Evolutionary conservation across 108 stramenopile species (phyloP).

Genomic region (Bacterosira constricta): DNA sequence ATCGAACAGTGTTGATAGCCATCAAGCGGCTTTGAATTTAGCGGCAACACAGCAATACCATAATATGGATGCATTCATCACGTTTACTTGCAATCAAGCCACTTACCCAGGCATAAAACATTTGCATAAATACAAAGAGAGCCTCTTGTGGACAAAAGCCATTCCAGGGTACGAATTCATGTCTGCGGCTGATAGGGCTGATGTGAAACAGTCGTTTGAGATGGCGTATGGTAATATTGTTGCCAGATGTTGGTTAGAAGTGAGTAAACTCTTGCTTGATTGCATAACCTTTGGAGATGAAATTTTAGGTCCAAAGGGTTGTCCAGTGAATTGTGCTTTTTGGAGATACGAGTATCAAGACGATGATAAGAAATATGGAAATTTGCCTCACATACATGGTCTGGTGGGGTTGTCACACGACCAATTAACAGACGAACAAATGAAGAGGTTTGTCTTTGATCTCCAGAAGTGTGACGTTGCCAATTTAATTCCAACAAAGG

Average conservation of each 20-base stretch:
- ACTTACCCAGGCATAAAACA: conserved; percentile 3
- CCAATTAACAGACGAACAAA: background rate
- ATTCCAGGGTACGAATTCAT: conserved; percentile 4
- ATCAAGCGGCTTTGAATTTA: conserved; percentile 10
- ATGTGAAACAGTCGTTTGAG: conserved; percentile 10
- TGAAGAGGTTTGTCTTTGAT: background rate
- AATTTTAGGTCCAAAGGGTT: background rate
- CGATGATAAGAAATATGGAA: conserved; percentile 9
- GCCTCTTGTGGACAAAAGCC: conserved; percentile 2
- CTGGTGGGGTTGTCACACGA: background rate
- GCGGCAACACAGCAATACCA: conserved; percentile 8
- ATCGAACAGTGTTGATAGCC: conserved; percentile 6
- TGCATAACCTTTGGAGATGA: background rate
- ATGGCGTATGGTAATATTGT: conserved; percentile 8
- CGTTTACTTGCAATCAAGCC: conserved; percentile 13
- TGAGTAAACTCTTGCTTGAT: conserved; percentile 10
- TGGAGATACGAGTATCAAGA: conserved; percentile 25
- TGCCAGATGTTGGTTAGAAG: conserved; percentile 9
- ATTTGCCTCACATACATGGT: conserved; percentile 22
- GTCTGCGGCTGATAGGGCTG: background rate
- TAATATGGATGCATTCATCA: conserved; percentile 10
- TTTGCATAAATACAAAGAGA: conserved; percentile 1
- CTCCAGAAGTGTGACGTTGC: too few species aligned
- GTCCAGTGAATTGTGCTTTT: background rate
- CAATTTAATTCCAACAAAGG: conserved; percentile 7